Evolutionary conservation across 352 stramenopile species (phyloP).

Genomic region (Phytophthora agathidicida): DNA sequence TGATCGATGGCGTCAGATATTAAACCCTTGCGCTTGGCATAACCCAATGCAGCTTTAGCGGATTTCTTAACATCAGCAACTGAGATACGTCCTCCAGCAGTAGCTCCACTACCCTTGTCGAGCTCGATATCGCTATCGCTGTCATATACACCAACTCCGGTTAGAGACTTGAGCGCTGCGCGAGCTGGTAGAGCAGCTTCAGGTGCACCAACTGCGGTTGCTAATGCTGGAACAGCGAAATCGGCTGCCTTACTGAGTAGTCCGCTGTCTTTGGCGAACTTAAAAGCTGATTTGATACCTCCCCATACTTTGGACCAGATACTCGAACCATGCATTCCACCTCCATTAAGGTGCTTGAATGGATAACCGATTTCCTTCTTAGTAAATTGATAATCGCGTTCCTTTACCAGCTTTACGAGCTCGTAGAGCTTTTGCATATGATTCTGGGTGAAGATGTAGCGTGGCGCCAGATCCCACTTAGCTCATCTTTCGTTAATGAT

Average conservation of each 20-base stretch:
- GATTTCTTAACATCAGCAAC: constrained; percentile 10
- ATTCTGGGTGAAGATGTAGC: constrained; percentile 3
- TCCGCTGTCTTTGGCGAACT: constrained; percentile 18
- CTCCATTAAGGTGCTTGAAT: too few species aligned
- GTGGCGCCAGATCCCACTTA: not conserved
- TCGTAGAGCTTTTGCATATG: constrained; percentile 17
- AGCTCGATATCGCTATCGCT: constrained; percentile 8
- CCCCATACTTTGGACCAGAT: constrained; percentile 22
- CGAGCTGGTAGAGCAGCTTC: constrained; percentile 10
- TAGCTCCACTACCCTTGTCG: too few species aligned
- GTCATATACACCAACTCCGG: constrained; percentile 16
- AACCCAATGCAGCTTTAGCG: constrained; percentile 5
- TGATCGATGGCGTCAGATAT: constrained; percentile 10
- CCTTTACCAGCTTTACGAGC: constrained; percentile 3
- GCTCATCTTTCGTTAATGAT: not conserved
- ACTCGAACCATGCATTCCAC: too few species aligned
- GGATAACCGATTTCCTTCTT: too few species aligned
- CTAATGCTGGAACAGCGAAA: constrained; percentile 9
- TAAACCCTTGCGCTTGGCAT: constrained; percentile 18
- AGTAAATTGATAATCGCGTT: too few species aligned
- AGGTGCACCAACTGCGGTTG: constrained; percentile 4
- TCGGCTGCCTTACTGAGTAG: not conserved
- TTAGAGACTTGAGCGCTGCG: constrained; percentile 8
- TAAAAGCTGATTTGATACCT: constrained; percentile 20
- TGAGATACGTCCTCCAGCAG: constrained; percentile 1